Evolutionary conservation across 768 basidiomycete genomes (phyloP).

Genomic region (Symmetrospora coprosmae): DNA sequence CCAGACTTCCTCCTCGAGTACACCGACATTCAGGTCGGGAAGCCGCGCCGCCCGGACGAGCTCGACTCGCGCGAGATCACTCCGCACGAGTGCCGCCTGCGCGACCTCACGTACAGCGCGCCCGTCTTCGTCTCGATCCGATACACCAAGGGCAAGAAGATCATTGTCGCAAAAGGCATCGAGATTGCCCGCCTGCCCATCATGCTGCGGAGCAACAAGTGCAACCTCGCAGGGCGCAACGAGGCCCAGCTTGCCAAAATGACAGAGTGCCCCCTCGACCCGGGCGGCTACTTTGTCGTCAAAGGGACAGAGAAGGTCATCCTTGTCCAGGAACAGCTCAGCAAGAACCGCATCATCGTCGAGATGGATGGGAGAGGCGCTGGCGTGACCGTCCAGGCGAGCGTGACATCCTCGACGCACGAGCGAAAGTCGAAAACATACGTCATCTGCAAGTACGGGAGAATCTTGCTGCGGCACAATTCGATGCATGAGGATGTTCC

Average conservation of each 20-base stretch:
- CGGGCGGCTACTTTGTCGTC: conserved; percentile 98
- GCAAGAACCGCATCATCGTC: conserved; percentile 98
- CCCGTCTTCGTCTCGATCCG: conserved; percentile 86
- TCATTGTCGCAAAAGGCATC: conserved; percentile 67
- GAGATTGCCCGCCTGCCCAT: conserved; percentile 84
- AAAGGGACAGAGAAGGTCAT: conserved; percentile 99
- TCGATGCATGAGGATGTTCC: conserved; percentile 94
- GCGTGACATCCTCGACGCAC: conserved; percentile 45
- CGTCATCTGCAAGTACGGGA: conserved; percentile 83
- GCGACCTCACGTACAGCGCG: conserved; percentile 87
- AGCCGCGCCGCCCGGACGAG: conserved; percentile 75
- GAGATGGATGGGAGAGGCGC: conserved; percentile 54
- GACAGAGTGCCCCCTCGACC: conserved; percentile 94
- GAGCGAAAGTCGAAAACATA: conserved; percentile 87
- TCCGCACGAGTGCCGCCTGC: conserved; percentile 89
- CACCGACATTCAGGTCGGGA: conserved; percentile 82
- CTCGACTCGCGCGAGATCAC: conserved; percentile 71
- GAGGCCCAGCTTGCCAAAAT: conserved; percentile 78
- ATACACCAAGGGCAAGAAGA: conserved; percentile 80
- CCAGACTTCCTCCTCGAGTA: conserved; percentile 89
- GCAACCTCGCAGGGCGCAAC: conserved; percentile 62
- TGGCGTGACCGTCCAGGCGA: conserved; percentile 46
- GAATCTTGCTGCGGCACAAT: conserved; percentile 92
- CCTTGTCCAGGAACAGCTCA: conserved; percentile 92
- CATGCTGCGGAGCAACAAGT: conserved; percentile 92